Base-by-base conservation (phyloP, 2,329 filamentous ascomycete species). In the Nothopassalora personata region DNA sequence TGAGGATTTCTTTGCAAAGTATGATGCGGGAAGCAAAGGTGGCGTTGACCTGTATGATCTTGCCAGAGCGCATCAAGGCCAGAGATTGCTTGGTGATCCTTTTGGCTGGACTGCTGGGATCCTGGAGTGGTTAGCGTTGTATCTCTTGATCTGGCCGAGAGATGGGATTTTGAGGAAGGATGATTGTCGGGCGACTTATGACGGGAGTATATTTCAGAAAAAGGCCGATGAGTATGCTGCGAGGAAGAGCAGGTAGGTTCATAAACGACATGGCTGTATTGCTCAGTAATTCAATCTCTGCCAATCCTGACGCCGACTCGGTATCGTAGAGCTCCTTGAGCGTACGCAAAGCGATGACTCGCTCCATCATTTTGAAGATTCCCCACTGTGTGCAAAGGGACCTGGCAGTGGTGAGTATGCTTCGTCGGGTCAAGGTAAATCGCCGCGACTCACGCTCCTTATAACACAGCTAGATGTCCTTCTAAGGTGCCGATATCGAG, bases 91-190 rank as follows among this genome's bases (percentile, higher is more conserved):
- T 4, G 68, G 67, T n/a, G 78, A 81, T 70, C 71, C 74, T 2
- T 77, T 79, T 59, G 79, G 79, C 0, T 79, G 75, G 77, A 71
- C 69, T 34, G 78, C 76, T 0, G 71, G 74, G 0, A 64, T 76
- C 18, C 74, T 81, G 39, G 79, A 81, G 63, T 80, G 75, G 76
- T 64, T 76, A 2, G 80, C 79, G 0, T 79, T 79, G 0, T 83
- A 80, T 58, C 65, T 84, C 15, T 72, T 86, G 48, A 71, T 84
- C 5, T 81, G 79, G 79, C 81, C 83, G 0, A 75, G 78, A 45
- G 81, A 86, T 66, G 83, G 83, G 0, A 73, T 74, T 53, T 77
- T 85, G 71, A 76, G 71, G 66, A 86, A 86, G 70, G 82, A 86
- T 49, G 83, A 86, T 55, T 74, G 83, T 18, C 68, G 80, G n/a